These are phyloP conservation scores for Oidium heveae DNA, from an alignment of 2,329 filamentous ascomycete genomes.

Conservation along the genomic window DNA sequence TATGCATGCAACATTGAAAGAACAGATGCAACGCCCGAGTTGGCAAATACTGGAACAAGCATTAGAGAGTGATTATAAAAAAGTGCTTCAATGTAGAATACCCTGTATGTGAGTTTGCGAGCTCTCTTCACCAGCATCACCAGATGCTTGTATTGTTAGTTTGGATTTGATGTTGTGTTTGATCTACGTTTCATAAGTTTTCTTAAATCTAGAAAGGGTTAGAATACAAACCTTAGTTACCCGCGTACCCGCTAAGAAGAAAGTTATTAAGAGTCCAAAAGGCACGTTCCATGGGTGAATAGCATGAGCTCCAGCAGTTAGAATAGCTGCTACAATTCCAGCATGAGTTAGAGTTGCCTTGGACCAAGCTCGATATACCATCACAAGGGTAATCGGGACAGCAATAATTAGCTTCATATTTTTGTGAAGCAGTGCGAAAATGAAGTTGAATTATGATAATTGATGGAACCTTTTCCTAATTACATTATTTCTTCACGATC, in stretches of 20 bases:
- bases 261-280: constrained; percentile 59
- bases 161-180: constrained; percentile 69
- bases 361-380: constrained; percentile 42
- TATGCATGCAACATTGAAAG: constrained; percentile 32
- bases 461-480: too few species aligned
- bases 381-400: constrained; percentile 28
- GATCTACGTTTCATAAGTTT: constrained; percentile 25
- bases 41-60: constrained; percentile 40
- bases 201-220: neutral
- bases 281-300: constrained; percentile 86
- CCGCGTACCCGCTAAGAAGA: constrained; percentile 65
- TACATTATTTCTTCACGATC: too few species aligned
- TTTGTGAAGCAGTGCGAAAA: too few species aligned
- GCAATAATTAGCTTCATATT: constrained; percentile 32
- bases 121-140: constrained; percentile 52
- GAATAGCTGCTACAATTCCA: constrained; percentile 44
- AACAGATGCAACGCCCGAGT: constrained; percentile 55
- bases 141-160: constrained; percentile 54
- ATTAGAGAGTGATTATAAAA: neutral
- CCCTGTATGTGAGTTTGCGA: constrained; percentile 65
- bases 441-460: too few species aligned
- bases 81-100: constrained; percentile 4
- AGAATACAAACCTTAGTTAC: constrained; percentile 44
- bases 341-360: constrained; percentile 54
- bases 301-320: constrained; percentile 59